Base-by-base conservation (phyloP, 1,139 yeast genomes). In the Blastobotrys arbuscula region DNA sequence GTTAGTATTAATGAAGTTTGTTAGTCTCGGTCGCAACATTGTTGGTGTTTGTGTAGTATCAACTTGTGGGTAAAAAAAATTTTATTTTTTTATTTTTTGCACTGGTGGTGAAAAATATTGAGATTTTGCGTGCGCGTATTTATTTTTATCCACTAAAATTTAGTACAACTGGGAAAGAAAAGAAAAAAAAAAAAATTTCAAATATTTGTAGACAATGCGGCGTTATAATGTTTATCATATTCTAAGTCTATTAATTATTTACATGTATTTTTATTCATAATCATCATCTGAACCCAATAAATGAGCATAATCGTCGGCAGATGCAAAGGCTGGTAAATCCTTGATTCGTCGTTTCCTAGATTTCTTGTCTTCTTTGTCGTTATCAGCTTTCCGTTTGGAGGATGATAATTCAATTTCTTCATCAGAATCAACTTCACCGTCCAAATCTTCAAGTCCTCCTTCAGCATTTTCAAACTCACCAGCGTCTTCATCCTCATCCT, bases 231-330 rank as follows among this genome's bases (percentile, higher is more conserved):
- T n/a, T 9, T 31, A 31, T n/a, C n/a, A n/a, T n/a, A n/a, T n/a
- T n/a, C n/a, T n/a, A n/a, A n/a, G n/a, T n/a, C n/a, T n/a, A n/a
- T n/a, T n/a, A n/a, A n/a, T n/a, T n/a, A n/a, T n/a, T n/a, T n/a
- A n/a, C n/a, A n/a, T n/a, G n/a, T n/a, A n/a, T 16, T 19, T 40
- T 47, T 55, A 45, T 51, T 50, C 34, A 42, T 61, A 63, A 43
- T 61, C 64, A 39, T 60, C 64, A 33, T 59, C 59, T 9, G 62
- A 81, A 44, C 77, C 75, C 65, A 87, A 70, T 60, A 83, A 84
- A 62, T 84, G 74, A 20, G 95, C 84, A 65, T 89, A 90, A 56
- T 88, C 96, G 42, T 86, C 96, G 9, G 82, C 95, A 43, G 94
- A 82, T 1, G 96, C 97, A 71, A 88, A 90, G 19, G 82, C 76